A percentile compares a stretch with the other conserved stretches of the same genome.
Evolutionary conservation across 768 basidiomycete genomes (phyloP).

Genomic region (Coprinopsis cinerea): DNA sequence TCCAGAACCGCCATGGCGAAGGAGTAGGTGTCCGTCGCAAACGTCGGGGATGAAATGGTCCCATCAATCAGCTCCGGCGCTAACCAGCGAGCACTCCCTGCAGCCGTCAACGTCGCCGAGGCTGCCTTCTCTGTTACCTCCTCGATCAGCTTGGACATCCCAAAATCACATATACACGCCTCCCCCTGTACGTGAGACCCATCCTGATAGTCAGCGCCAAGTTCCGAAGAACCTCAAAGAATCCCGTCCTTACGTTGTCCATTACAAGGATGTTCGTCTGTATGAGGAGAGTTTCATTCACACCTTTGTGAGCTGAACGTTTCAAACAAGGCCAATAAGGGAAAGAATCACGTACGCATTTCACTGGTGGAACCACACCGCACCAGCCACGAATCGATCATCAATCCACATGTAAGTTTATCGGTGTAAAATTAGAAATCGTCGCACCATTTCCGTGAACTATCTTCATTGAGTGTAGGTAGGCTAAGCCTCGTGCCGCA

Average conservation of each 20-base stretch:
- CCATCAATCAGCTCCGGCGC: conserved; percentile 54
- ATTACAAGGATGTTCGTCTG: conserved; percentile 58
- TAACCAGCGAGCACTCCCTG: conserved; percentile 50
- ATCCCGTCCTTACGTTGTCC: conserved; percentile 32
- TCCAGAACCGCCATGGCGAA: conserved; percentile 59
- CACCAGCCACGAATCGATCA: not conserved
- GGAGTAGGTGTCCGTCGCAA: conserved; percentile 48
- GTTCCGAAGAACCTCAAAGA: not conserved
- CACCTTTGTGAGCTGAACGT: no score
- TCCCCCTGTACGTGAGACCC: conserved; percentile 32
- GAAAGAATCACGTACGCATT: conserved; percentile 44
- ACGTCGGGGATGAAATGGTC: conserved; percentile 35
- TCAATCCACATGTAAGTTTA: no score
- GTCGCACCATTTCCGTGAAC: conserved; percentile 57
- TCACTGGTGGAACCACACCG: conserved; percentile 32
- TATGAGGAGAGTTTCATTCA: not conserved
- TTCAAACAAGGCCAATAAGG: no score
- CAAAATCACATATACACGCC: conserved; percentile 58
- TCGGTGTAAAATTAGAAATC: not conserved
- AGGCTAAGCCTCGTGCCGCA: conserved; percentile 51
- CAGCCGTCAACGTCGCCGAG: conserved; percentile 42
- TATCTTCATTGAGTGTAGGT: conserved; percentile 45
- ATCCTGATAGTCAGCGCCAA: not conserved
- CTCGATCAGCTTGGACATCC: conserved; percentile 55
- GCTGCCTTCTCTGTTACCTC: conserved; percentile 47